A percentile compares a stretch with the other conserved stretches of the same genome.
Evolutionary conservation across 2,329 filamentous ascomycete genomes (phyloP).

Genomic region (Boeremia lycopersici): DNA sequence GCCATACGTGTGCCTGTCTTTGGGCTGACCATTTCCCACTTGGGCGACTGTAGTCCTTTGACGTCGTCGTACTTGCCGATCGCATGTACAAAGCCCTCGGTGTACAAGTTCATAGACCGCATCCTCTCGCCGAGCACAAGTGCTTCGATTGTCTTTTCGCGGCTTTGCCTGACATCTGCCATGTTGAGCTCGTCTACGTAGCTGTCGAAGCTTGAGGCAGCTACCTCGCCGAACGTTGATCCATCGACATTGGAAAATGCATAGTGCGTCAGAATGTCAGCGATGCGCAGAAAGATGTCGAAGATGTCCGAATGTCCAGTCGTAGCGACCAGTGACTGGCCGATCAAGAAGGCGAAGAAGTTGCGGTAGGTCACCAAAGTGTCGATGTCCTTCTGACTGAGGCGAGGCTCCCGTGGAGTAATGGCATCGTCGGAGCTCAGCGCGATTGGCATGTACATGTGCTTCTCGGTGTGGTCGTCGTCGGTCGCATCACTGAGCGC

Average conservation of each 20-base stretch:
- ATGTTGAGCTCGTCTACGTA: conserved; percentile 80
- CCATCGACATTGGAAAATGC: conserved; percentile 67
- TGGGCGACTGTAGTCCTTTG: conserved; percentile 69
- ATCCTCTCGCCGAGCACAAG: conserved; percentile 89
- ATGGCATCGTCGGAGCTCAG: conserved; percentile 58
- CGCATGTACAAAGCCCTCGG: conserved; percentile 88
- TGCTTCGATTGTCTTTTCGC: conserved; percentile 87
- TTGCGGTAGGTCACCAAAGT: conserved; percentile 66
- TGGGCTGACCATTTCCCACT: conserved; percentile 72
- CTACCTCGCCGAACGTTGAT: conserved; percentile 67
- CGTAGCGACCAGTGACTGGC: conserved; percentile 66
- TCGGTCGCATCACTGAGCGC: conserved; percentile 56
- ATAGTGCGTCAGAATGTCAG: conserved; percentile 62
- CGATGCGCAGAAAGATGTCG: conserved; percentile 66
- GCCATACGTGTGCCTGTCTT: conserved; percentile 81
- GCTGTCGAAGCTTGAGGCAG: conserved; percentile 68
- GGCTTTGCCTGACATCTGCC: conserved; percentile 78
- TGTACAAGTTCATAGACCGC: conserved; percentile 81
- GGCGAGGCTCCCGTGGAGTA: conserved; percentile 39
- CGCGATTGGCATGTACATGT: conserved; percentile 65
- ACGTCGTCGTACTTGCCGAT: conserved; percentile 82
- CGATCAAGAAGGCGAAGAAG: conserved; percentile 67
- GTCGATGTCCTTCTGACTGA: conserved; percentile 58
- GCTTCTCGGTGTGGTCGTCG: conserved; percentile 55
- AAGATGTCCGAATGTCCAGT: conserved; percentile 61